A percentile compares a stretch with the other conserved stretches of the same genome.
These are phyloP conservation scores for Gaeumannomyces tritici DNA, from an alignment of 2,329 filamentous ascomycete species.

Conservation along the genomic window DNA sequence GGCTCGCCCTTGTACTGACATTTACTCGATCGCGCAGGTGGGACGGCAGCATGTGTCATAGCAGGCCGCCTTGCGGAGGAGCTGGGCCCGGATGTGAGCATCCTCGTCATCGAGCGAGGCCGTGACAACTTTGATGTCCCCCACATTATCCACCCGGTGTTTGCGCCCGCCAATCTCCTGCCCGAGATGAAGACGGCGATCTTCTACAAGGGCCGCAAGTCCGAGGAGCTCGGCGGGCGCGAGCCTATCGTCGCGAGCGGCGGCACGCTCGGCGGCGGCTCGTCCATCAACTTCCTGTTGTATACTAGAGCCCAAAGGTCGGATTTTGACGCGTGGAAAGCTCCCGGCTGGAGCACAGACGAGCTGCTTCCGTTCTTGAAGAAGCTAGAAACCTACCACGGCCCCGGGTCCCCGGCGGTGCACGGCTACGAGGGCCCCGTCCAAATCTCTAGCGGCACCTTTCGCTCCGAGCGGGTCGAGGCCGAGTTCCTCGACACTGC, in stretches of 20 bases:
- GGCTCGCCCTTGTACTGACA: neutral
- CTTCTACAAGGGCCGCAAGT: constrained; percentile 39
- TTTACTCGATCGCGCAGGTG: constrained; percentile 19
- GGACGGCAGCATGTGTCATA: constrained; percentile 37
- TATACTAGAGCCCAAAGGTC: constrained; percentile 16
- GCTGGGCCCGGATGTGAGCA: constrained; percentile 35
- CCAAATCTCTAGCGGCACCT: constrained; percentile 36
- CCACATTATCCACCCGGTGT: constrained; percentile 37
- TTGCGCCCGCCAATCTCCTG: constrained; percentile 35
- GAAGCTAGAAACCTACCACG: constrained; percentile 15
- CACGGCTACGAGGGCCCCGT: constrained; percentile 39
- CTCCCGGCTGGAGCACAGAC: constrained; percentile 14
- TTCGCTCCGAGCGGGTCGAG: constrained; percentile 22
- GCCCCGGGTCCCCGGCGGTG: constrained; percentile 13
- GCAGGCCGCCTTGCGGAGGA: constrained; percentile 40
- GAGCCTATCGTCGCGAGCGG: constrained; percentile 26
- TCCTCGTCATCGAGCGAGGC: constrained; percentile 45
- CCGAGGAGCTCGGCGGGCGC: constrained; percentile 32
- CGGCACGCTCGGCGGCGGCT: constrained; percentile 43
- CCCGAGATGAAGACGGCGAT: constrained; percentile 31
- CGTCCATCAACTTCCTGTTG: constrained; percentile 35
- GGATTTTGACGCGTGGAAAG: constrained; percentile 19
- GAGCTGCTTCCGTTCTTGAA: constrained; percentile 37
- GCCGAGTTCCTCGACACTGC: constrained; percentile 36
- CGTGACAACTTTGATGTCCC: constrained; percentile 41